Base-by-base conservation (phyloP, 495 filamentous ascomycete species). In the Aspergillus asperescens region DNA sequence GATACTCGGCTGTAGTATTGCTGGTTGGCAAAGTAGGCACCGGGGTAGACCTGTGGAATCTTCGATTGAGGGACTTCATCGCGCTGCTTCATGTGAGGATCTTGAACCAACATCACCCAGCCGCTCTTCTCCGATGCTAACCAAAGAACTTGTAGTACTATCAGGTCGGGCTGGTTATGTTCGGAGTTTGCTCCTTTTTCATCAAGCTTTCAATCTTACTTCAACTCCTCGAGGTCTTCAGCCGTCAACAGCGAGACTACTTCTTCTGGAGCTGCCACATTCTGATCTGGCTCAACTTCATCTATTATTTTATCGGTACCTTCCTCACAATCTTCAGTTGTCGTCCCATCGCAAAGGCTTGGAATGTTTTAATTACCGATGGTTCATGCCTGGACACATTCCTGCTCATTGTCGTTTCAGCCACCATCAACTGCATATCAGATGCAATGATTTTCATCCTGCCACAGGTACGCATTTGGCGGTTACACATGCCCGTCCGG, bases 381-480 rank as follows among this genome's bases (percentile, higher is more conserved):
- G 47, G 47, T 4, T 7, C 16, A 7, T 50, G 47, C 35, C 19
- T 50, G 12, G 22, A 50, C 35, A 50, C 18, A 0, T n/a, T 15
- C 7, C 9, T 22, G 3, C 12, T 31, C 29, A 5, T 31, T 12
- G 9, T 31, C 4, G 4, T 12, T 7, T 2, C 13, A 12, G 13
- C 8, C 13, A 10, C 29, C 3, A 7, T 50, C 1, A 50, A 50
- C 34, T 0, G 13, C 34, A n/a, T 28, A 6, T 50, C 47, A 22
- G 34, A 50, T 13, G 9, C 39, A 23, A 39, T 39, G 3, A 39
- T 50, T 25, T 23, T 50, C 0, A 8, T 40, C 15, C 20, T 50
- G 12, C 47, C 47, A 1, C 47, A 50, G 20, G 18, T 23, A 13
- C 32, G 47, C 10, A 50, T 50, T 10, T 50, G 47, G 47, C 7